A percentile compares a stretch with the other conserved stretches of the same genome.
Conservation (phyloP, 495 filamentous ascomycete species). For the Neurospora sp. region DNA sequence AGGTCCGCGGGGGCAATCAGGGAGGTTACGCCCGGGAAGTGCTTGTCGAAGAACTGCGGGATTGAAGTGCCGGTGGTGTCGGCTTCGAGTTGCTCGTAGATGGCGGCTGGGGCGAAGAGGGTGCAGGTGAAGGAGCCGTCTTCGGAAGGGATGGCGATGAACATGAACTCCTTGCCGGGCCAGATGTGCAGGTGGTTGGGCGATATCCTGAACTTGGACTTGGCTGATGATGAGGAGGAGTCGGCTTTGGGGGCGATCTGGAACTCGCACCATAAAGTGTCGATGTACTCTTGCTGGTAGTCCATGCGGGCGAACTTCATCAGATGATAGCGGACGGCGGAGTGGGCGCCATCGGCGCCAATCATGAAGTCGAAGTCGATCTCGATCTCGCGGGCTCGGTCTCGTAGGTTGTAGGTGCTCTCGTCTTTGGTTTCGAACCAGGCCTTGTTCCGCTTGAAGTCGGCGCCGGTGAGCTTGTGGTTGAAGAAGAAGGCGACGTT, state of each 20-base stretch:
- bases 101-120: conserved; percentile 63
- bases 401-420: conserved; percentile 2
- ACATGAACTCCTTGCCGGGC: conserved; percentile 90
- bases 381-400: conserved; percentile 46
- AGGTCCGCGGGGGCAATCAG: conserved; percentile 64
- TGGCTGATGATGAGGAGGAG: conserved; percentile 6
- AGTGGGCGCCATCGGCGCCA: conserved; percentile 95
- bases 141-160: conserved; percentile 87
- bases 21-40: conserved; percentile 82
- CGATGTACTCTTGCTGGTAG: conserved; percentile 92
- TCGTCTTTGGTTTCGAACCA: conserved; percentile 66
- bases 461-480: conserved; percentile 80
- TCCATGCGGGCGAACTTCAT: conserved; percentile 87
- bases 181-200: conserved; percentile 96
- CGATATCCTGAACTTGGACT: conserved; percentile 62
- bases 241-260: conserved; percentile 46
- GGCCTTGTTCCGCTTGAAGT: conserved; percentile 65
- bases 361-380: conserved; percentile 84
- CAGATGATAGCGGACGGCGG: conserved; percentile 75
- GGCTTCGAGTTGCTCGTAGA: conserved; percentile 50
- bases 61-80: conserved; percentile 38
- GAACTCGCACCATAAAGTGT: conserved; percentile 96
- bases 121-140: conserved; percentile 95
- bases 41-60: conserved; percentile 58
- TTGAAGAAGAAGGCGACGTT: conserved; percentile 90